A percentile compares a stretch with the other conserved stretches of the same genome.
phyloP scores from a whole-genome alignment of 768 basidiomycete species.

The Amanita thiersii region DNA sequence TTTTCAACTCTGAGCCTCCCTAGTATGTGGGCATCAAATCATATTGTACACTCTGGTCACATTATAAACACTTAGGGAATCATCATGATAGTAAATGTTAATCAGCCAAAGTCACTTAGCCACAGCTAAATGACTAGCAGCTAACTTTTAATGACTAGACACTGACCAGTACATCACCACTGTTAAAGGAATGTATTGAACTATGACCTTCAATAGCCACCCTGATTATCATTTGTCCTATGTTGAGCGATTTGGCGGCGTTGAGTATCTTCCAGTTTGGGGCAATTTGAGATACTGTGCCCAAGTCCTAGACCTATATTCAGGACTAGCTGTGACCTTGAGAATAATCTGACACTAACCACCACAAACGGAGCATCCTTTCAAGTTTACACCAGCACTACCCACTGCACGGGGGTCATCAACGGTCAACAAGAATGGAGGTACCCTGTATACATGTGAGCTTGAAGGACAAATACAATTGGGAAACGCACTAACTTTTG shows the following conservation, averaged over 20 bases:
- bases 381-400: conserved; percentile 57
- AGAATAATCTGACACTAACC: conserved; percentile 34
- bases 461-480: not conserved
- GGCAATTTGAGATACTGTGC: conserved; percentile 90
- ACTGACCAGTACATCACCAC: too few species aligned
- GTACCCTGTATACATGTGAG: conserved; percentile 53
- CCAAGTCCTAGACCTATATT: conserved; percentile 61
- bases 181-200: too few species aligned
- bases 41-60: too few species aligned
- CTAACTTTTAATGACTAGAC: too few species aligned
- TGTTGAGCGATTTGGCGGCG: conserved; percentile 88
- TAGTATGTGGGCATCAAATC: too few species aligned
- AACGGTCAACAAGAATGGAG: conserved; percentile 82
- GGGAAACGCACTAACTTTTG: conserved; percentile 63
- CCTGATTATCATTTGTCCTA: conserved; percentile 58
- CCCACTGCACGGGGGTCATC: conserved; percentile 85
- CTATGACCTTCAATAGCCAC: conserved; percentile 33
- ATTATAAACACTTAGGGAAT: too few species aligned
- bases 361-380: conserved; percentile 92
- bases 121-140: too few species aligned
- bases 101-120: too few species aligned
- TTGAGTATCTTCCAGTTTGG: conserved; percentile 92
- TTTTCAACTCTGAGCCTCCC: too few species aligned
- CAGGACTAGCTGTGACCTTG: not conserved
- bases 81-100: too few species aligned